Percentiles rank a stretch among this genome's conserved stretches.
Conservation (phyloP, 2,329 filamentous ascomycete species). For the Pseudogymnoascus sp. region DNA sequence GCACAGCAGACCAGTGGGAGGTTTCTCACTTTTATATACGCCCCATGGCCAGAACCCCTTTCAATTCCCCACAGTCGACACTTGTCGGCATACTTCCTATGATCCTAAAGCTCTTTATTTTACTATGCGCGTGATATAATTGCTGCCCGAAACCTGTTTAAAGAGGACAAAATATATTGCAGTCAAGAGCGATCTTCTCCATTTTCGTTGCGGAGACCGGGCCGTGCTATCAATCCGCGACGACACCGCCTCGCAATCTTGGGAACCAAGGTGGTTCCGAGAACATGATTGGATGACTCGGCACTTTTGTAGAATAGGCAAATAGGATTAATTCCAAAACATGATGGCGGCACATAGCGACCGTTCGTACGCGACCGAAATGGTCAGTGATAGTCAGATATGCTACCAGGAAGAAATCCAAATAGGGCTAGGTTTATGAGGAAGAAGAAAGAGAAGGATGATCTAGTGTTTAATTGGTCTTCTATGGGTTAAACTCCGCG, state of each 20-base stretch:
- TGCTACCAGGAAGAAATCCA: background rate
- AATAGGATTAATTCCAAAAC: background rate
- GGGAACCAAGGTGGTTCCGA: background rate
- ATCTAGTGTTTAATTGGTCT: background rate
- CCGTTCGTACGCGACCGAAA: background rate
- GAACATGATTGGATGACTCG: background rate
- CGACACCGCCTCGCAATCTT: background rate
- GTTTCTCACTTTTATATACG: conserved; percentile 1
- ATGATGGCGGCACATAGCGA: background rate
- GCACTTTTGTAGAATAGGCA: conserved; percentile 1
- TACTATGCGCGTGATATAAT: background rate
- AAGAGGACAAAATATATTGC: background rate
- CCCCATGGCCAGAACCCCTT: background rate
- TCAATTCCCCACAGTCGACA: background rate
- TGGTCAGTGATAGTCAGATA: background rate
- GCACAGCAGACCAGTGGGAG: background rate
- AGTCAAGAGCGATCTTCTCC: conserved; percentile 1
- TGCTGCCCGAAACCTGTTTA: background rate
- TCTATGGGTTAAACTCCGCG: background rate
- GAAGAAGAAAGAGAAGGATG: background rate
- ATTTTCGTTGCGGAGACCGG: conserved; percentile 6
- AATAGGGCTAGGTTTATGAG: background rate
- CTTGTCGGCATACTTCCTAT: background rate
- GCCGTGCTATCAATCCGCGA: conserved; percentile 3
- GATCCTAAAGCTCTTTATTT: background rate